Base-by-base conservation (phyloP, 2,329 filamentous ascomycete genomes). In the Neurospora crassa region DNA sequence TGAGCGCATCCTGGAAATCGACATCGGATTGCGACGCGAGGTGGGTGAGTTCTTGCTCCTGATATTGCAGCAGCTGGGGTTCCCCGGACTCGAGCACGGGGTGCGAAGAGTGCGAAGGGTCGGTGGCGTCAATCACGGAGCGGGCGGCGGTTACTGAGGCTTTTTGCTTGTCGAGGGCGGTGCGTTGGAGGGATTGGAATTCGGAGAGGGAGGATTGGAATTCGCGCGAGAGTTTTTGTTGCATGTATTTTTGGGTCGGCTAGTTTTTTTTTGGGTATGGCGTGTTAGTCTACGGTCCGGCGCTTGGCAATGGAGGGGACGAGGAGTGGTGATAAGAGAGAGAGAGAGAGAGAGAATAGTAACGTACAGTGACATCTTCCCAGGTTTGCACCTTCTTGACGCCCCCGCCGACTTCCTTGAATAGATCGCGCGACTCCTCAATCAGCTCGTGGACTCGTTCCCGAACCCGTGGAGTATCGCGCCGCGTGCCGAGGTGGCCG, bases 161-260 rank as follows among this genome's bases (percentile, higher is more conserved):
- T 73, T 94, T 91, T 81, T 98, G 92, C 80, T 97, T 97, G 80
- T 98, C 95, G 73, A 98, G 87, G 11, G 95, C 94, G 75, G 89
- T 88, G 73, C 94, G 90, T 82, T 98, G 96, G n/a, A 98, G 88
- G 70, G 87, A 87, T 83, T 98, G 95, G 82, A 99, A 99, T 77
- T 97, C 94, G 76, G 91, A 89, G 72, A 98, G 88, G 68, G 92
- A 92, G 43, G 92, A 88, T 79, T 94, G 92, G 84, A 98, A 97
- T 80, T 98, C 94, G 78, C 93, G 92, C 73, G 93, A 95, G 42
- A 99, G 87, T 81, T 98, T 98, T 76, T 95, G 92, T 78, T 97
- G 95, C 29, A 94, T 96, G 84, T 97, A 98, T 82, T 95, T 96
- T 84, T 99, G 96, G 70, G 93, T 92, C 73, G 95, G 93, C 93